phyloP scores from a whole-genome alignment of 2,329 filamentous ascomycete species.

The Drechslera avenae region DNA sequence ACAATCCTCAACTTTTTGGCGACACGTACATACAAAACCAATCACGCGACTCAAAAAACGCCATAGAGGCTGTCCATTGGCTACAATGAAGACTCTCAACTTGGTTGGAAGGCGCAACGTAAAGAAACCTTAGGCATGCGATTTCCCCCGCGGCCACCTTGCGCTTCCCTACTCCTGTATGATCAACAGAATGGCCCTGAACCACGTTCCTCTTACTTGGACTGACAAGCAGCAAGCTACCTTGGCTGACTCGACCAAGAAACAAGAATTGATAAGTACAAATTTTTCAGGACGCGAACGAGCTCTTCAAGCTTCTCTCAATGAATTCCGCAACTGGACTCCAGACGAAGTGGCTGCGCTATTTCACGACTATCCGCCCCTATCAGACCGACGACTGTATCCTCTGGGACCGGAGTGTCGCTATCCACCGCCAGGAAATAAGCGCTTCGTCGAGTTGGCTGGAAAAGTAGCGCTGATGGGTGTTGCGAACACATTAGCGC shows the following conservation, averaged over 20 bases:
- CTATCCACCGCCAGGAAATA: neutral
- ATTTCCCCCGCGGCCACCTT: neutral
- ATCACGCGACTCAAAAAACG: neutral
- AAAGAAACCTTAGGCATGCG: neutral
- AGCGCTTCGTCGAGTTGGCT: neutral
- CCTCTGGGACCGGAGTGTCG: neutral
- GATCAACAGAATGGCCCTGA: neutral
- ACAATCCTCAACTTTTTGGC: too few relatives aligned
- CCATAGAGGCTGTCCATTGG: neutral
- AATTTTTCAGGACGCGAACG: neutral
- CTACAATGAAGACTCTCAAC: neutral
- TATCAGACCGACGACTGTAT: neutral
- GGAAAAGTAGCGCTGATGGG: neutral
- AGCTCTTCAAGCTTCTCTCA: neutral
- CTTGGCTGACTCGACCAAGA: neutral
- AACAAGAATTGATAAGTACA: neutral
- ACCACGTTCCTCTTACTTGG: neutral
- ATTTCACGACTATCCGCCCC: neutral
- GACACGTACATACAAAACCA: neutral
- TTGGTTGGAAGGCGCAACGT: neutral
- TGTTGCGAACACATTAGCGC: neutral
- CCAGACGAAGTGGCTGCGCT: neutral
- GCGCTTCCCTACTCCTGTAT: neutral
- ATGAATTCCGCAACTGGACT: neutral
- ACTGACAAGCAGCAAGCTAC: neutral